A percentile compares a stretch with the other conserved stretches of the same genome.
Evolutionary conservation across 2,329 filamentous ascomycete genomes (phyloP).

Genomic region (Trichoderma cornu-damae): DNA sequence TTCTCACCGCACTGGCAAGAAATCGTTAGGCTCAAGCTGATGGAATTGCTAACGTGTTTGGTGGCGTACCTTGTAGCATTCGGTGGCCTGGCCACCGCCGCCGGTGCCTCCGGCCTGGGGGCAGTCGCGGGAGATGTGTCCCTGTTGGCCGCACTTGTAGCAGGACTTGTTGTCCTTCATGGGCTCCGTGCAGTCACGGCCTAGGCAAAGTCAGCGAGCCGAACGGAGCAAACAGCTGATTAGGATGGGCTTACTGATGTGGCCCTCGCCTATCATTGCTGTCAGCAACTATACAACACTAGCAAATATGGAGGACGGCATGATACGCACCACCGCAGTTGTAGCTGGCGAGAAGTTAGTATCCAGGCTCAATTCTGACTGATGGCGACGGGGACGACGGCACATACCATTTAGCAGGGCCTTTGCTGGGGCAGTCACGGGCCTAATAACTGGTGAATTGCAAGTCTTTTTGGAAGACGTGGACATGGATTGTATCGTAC

Average conservation of each 20-base stretch:
- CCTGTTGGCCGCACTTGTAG: constrained; percentile 74
- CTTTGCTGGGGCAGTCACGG: constrained; percentile 80
- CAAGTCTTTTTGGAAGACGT: background rate
- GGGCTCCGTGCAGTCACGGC: constrained; percentile 85
- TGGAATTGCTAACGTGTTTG: background rate
- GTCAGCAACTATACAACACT: constrained; percentile 23
- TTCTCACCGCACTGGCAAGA: constrained; percentile 73
- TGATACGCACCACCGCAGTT: constrained; percentile 67
- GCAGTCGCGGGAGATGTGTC: constrained; percentile 91
- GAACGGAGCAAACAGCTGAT: background rate
- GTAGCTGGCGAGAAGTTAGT: constrained; percentile 53
- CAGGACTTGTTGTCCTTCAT: constrained; percentile 79
- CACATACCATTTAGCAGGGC: constrained; percentile 72
- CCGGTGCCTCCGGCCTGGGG: constrained; percentile 45
- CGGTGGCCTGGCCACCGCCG: constrained; percentile 47
- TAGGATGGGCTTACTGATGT: constrained; percentile 62
- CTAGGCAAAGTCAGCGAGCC: constrained; percentile 36
- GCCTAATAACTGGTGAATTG: constrained; percentile 47
- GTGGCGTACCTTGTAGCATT: constrained; percentile 76
- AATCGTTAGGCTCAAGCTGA: constrained; percentile 15
- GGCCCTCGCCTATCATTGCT: constrained; percentile 52
- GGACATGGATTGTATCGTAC: constrained; percentile 44
- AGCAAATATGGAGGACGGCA: background rate
- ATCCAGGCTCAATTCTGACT: background rate
- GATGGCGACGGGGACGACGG: background rate